Base-by-base conservation (phyloP, 2,329 filamentous ascomycete genomes). In the Neurospora sp. region DNA sequence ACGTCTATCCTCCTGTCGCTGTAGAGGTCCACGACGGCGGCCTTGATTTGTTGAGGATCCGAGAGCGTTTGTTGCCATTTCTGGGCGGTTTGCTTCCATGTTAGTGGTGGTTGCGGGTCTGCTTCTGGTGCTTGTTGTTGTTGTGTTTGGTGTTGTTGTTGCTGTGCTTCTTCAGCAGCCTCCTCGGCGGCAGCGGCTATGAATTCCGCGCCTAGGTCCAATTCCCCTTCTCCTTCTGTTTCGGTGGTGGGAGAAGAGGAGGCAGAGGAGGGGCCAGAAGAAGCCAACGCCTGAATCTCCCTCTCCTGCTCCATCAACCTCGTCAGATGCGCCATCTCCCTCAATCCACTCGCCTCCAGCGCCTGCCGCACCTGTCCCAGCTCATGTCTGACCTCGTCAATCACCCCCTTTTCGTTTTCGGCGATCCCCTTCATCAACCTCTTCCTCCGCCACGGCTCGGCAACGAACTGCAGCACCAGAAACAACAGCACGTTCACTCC, bases 401-500 rank as follows among this genome's bases (percentile, higher is more conserved):
- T 77, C 36, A 83, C 79, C 17, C 80, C 85, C 81, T 90, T 89
- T 78, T 93, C 91, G 76, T 92, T 91, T 75, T 93, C 91, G 74
- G 93, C 91, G 75, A 96, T 93, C 33, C 91, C 94, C 74, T 86
- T 88, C 70, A 98, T 93, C 72, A 99, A 86, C 76, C 93, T 85
- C 77, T 84, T 85, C 75, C 96, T 85, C 75, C 93, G 89, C 93
- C 95, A 98, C 4, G 96, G 96, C 84, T 99, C 95, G 72, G 97
- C 90, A 23, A 96, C 89, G 75, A 97, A 90, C 81, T 97, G 90
- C 75, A 96, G 89, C 19, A 94, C 85, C 68, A 99, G 81, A 78
- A 99, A 93, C 66, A 99, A 82, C 72, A 98, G 79, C 39, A 98
- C 92, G 78, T 99, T 99, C 77, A 98, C 88, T 33, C 95, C 95